Evolutionary conservation across 1,139 yeast genomes (phyloP).

Genomic region (Sugiyamaella castrensis): DNA sequence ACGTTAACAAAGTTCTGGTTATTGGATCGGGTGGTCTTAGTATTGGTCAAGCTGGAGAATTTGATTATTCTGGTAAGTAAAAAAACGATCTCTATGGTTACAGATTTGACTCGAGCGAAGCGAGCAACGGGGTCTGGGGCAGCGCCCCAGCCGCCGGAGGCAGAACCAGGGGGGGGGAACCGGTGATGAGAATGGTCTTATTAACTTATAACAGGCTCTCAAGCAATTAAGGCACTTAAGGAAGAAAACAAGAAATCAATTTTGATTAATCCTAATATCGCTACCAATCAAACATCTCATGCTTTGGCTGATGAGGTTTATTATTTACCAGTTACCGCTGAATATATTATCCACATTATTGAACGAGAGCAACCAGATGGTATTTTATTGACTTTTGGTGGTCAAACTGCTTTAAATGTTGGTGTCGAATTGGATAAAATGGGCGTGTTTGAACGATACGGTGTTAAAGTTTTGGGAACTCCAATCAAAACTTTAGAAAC

Average conservation of each 20-base stretch:
- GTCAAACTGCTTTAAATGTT: constrained; percentile 95
- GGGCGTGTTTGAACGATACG: constrained; percentile 89
- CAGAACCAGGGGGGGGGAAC: no score
- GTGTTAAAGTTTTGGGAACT: constrained; percentile 93
- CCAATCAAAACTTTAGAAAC: constrained; percentile 94
- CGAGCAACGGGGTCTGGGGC: no score
- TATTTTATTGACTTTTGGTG: constrained; percentile 92
- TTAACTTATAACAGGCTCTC: constrained; percentile 45
- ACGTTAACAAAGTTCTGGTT: constrained; percentile 83
- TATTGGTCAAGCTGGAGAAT: constrained; percentile 99
- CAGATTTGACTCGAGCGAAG: no score
- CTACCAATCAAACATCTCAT: constrained; percentile 96
- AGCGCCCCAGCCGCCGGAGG: no score
- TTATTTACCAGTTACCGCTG: constrained; percentile 94
- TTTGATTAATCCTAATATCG: constrained; percentile 93
- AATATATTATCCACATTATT: constrained; percentile 87
- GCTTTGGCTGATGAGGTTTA: constrained; percentile 93
- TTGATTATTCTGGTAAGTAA: constrained; percentile 78
- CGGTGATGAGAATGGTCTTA: constrained; percentile 18
- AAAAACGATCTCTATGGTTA: constrained; percentile 13
- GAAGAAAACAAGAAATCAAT: constrained; percentile 86
- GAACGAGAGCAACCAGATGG: constrained; percentile 98
- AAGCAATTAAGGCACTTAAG: constrained; percentile 91
- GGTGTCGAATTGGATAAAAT: constrained; percentile 91
- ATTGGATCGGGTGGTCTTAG: constrained; percentile 98